phyloP scores from a whole-genome alignment of 495 filamentous ascomycete species.

The Evansstolkia leycettana region DNA sequence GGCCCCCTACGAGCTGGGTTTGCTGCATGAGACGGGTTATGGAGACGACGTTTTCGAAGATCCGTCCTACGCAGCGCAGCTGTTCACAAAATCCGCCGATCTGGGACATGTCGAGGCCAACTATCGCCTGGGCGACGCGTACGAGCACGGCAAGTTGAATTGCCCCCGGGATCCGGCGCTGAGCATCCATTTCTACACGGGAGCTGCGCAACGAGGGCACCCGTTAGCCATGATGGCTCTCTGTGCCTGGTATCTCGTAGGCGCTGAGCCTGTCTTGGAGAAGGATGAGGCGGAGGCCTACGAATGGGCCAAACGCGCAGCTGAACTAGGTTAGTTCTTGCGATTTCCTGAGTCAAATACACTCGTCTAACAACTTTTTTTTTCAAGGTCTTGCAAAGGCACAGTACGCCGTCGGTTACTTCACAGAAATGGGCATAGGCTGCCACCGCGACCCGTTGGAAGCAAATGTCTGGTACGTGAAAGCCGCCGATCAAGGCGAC shows the following conservation, averaged over 20 bases:
- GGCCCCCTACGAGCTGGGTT: constrained; percentile 81
- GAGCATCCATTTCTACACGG: constrained; percentile 95
- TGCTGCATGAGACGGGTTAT: constrained; percentile 78
- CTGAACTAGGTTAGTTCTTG: constrained; percentile 58
- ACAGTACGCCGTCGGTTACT: constrained; percentile 91
- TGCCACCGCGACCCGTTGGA: constrained; percentile 86
- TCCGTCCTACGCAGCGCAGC: constrained; percentile 77
- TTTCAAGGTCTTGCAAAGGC: constrained; percentile 73
- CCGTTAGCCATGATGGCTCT: constrained; percentile 95
- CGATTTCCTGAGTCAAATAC: background rate
- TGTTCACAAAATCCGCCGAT: constrained; percentile 90
- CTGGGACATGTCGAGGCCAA: constrained; percentile 77
- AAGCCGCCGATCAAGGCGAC: constrained; percentile 86
- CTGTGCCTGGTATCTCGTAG: constrained; percentile 97
- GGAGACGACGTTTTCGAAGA: constrained; percentile 90
- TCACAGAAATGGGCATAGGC: constrained; percentile 97
- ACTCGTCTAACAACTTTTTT: constrained; percentile 4
- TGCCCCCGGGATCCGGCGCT: constrained; percentile 87
- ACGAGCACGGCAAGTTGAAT: constrained; percentile 79
- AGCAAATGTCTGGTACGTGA: constrained; percentile 97
- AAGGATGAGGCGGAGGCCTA: constrained; percentile 95
- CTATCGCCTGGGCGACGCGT: constrained; percentile 86
- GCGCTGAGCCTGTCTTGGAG: constrained; percentile 82
- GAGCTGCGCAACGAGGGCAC: constrained; percentile 73
- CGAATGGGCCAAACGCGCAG: constrained; percentile 85